Evolutionary conservation across 495 filamentous ascomycete genomes (phyloP), one percentile per base, ranked within the genome.

Genomic region (Cercophora samala): DNA sequence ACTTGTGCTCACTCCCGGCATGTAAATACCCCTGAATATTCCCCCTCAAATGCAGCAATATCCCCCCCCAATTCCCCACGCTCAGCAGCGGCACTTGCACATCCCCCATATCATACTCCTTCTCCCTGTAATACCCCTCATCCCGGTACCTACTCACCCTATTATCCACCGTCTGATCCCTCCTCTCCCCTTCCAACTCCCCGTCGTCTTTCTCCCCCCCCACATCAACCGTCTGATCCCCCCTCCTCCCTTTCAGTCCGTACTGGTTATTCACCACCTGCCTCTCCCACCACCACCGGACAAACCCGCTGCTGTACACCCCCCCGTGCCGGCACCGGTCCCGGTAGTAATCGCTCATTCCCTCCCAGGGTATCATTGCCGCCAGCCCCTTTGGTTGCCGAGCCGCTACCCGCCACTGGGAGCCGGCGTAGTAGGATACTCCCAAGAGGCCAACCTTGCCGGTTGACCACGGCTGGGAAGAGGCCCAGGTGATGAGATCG

Each of bases 51-150:
- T 89, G 87, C 3, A 88, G 77, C 1, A 85, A 70, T 62, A 89
- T 89, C 4, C 87, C 87, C 21, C 88, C 88, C 85, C 86, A 89
- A 69, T 90, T 90, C 0, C 84, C 88, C 17, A 89, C 88, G 8
- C 78, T 82, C 0, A 90, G 81, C 19, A 89, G 65, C 0, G 88
- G 88, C 0, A 89, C 84, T 58, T 87, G 76, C 65, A 89, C 88
- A 66, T 89, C 85, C n/a, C 78, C 81, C 67, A 88, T 76, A 64
- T 81, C 77, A 68, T 86, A 90, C 62, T 86, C 87, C 71, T 85
- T 87, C 13, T 78, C 80, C 3, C 84, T 80, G 69, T 91, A 89
- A 72, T 89, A 89, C 5, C 80, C 70, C 2, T 89, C 82, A 66
- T 90, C 86, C 0, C 84, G 80, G 74, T 84, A 90, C 23, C 73